Evolutionary conservation across 163 green algal species (phyloP), one percentile per base, ranked within the genome.

Genomic region (Scenedesmus sp.): DNA sequence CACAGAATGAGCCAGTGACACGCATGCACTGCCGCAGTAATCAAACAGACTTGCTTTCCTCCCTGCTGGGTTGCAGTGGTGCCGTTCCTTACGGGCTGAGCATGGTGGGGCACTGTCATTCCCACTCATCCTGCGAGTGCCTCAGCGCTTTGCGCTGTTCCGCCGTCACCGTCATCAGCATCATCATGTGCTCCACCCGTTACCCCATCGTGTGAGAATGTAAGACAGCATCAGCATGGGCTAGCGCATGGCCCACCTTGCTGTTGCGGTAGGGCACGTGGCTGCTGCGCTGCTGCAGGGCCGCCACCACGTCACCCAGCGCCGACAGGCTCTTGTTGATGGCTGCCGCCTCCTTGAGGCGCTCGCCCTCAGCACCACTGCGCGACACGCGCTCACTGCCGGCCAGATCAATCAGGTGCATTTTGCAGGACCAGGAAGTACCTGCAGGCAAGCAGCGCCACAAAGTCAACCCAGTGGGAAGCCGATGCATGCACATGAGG

Each of bases 271-370:
- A 97, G 20, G 94, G 95, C 65, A 97, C 93, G 85, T 96, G 94
- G 4, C 88, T 65, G 82, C 94, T 93, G n/a, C 91, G 91, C 44
- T 92, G 92, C 92, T 97, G 94, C 92, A 99, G 94, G 30, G 97
- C 96, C 42, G 92, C 90, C 49, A 99, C 97, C 26, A 99, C 97
- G 81, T 99, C 96, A 0, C 97, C 97, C 82, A 99, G 95, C 15
- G 95, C 94, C 30, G 83, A 94, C 51, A 99, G 93, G 56, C 89
- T 96, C 93, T 98, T 98, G 94, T 99, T 99, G 94, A 99, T 99
- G 87, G 94, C 94, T 92, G 97, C 94, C 12, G 97, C 96, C 94
- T 99, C 96, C 92, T 96, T 97, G 5, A 98, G 94, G 40, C 94
- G 90, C 84, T 97, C 93, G 26, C 96, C 96, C 72, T 95, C 78